Base-by-base conservation (phyloP, 345 rosid genomes). In the Linum trigynum region DNA sequence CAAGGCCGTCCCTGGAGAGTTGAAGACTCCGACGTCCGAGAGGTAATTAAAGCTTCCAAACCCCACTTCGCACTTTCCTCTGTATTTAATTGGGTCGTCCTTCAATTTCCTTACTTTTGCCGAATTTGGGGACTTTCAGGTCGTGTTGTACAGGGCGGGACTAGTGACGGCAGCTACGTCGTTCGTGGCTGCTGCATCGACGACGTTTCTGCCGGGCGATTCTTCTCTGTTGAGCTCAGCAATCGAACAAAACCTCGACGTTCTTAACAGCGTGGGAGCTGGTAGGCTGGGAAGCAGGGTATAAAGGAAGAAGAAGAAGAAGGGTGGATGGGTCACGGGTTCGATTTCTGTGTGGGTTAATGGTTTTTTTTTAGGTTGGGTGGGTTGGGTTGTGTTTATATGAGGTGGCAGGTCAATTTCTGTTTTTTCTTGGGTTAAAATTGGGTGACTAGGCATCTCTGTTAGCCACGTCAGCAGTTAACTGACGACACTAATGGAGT, bases 161-260 rank as follows among this genome's bases (percentile, higher is more conserved):
- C 62, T 92, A 51, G 96, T 92, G 7, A 92, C 94, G 5, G 85
- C 86, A 55, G 94, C 97, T 70, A 72, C 89, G 23, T 82, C 97
- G 1, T 86, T 90, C 68, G 88, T 90, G 32, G 76, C 72, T n/a
- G 97, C 91, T 57, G 85, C 96, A 65, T 86, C 98, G 1, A 69
- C 81, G 67, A 90, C 94, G 0, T 86, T 90, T 71, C 51, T 90
- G 70, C 94, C 97, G 1, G 75, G 48, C 9, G 76, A 80, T 48
- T 77, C n/a, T n/a, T n/a, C 85, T 37, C 75, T 62, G 39, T 61
- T 84, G 37, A 69, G 80, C 39, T 86, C 83, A 64, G 69, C 69
- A 41, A 69, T 92, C 38, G 68, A 79, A 69, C 84, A 84, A 67
- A 92, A 88, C 70, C 82, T 81, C 67, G 87, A 92, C 76, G 40